A percentile compares a stretch with the other conserved stretches of the same genome.
Evolutionary conservation across 2,329 filamentous ascomycete genomes (phyloP).

Genomic region (Hymenotorrendiella dingleyae): DNA sequence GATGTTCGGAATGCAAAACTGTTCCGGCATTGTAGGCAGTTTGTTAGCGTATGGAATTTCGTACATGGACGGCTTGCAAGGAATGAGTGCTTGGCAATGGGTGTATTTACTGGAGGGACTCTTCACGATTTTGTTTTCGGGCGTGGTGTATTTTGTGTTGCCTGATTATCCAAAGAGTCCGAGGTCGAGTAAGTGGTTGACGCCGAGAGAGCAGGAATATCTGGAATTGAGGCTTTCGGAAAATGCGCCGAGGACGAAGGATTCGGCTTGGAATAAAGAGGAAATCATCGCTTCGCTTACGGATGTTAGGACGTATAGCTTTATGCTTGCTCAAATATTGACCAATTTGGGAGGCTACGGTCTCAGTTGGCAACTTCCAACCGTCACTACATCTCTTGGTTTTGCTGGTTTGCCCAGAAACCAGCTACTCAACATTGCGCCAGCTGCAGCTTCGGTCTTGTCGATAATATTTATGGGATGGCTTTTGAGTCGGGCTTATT

Average conservation of each 20-base stretch:
- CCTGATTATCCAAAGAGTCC: constrained; percentile 40
- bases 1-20: constrained; percentile 37
- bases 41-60: constrained; percentile 48
- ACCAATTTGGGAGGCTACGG: constrained; percentile 38
- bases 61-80: constrained; percentile 36
- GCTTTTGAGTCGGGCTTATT: constrained; percentile 35
- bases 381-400: constrained; percentile 37
- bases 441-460: constrained; percentile 36
- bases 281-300: constrained; percentile 34
- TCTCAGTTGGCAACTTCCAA: constrained; percentile 37
- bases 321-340: constrained; percentile 34
- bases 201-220: constrained; percentile 35
- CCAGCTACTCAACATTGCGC: constrained; percentile 41
- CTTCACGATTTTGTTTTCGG: constrained; percentile 35
- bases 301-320: constrained; percentile 32
- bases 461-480: constrained; percentile 36
- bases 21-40: constrained; percentile 32
- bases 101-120: constrained; percentile 41
- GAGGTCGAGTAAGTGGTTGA: constrained; percentile 34
- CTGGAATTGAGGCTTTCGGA: constrained; percentile 33
- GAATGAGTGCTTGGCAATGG: constrained; percentile 54
- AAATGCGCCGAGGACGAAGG: constrained; percentile 34
- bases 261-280: constrained; percentile 31
- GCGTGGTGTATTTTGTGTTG: constrained; percentile 34
- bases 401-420: constrained; percentile 38